Evolutionary conservation across 495 filamentous ascomycete genomes (phyloP), one percentile per base, ranked within the genome.

Genomic region (Penicillium manginii): DNA sequence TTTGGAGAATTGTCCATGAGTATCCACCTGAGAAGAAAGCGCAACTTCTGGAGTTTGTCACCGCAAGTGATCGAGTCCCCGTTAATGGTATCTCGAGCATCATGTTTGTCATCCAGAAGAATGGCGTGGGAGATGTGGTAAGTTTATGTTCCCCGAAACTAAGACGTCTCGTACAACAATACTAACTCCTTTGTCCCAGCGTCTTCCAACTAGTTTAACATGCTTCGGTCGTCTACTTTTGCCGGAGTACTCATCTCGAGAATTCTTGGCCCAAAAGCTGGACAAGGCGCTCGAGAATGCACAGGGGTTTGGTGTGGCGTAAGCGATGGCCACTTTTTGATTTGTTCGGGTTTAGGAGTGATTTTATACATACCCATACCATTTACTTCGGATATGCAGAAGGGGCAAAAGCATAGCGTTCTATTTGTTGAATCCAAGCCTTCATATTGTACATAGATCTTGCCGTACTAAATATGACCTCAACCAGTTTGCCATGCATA

Each of bases 31-130:
- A 88, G n/a, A 81, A 81, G 48, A 85, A 87, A 76, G 87, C 87
- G 65, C 80, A 84, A 32, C 77, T 98, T 48, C 78, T 98, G 54
- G 92, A 97, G 69, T 98, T 98, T 61, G 93, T 98, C 21, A 98
- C 94, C 21, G 92, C 92, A 4, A 93, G 88, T 70, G 92, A 96
- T 70, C 85, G 94, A 9, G 80, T 98, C 6, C 94, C 94, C 0
- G 89, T 96, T 1, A 91, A 88, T 37, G 93, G 93, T 11, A 82
- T 91, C 58, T 79, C 81, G 58, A 90, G 86, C 58, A 78, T 97
- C 47, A 84, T 86, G 74, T 98, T 98, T 71, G 82, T 87, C 32
- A 78, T 98, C 31, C 87, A 93, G 74, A 87, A 84, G 61, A 91
- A 91, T 68, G 92, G 91, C 9, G 82, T 83, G 46, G 86, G 85